Percentiles rank a stretch among this genome's conserved stretches.
These are phyloP conservation scores for Cocos nucifera DNA, from an alignment of 176 grass and related monocot species.

Conservation along the genomic window DNA sequence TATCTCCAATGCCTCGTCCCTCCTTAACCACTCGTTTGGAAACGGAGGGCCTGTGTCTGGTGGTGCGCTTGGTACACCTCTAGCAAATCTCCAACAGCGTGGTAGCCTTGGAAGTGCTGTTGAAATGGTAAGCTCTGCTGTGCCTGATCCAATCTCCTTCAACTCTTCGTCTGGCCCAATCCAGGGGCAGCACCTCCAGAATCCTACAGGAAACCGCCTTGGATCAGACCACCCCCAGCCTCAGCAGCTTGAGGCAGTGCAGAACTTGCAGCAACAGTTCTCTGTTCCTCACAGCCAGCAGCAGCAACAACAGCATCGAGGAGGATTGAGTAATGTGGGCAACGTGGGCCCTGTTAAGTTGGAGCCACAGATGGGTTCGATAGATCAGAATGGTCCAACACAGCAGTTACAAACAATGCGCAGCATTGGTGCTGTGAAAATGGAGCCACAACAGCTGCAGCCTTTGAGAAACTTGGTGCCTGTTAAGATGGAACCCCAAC, in stretches of 20 bases:
- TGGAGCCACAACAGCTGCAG: constrained; percentile 69
- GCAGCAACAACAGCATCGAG: constrained; percentile 32
- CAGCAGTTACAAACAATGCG: constrained; percentile 29
- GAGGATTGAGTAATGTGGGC: constrained; percentile 51
- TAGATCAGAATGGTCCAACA: constrained; percentile 38
- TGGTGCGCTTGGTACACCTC: constrained; percentile 24
- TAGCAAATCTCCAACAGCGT: constrained; percentile 48
- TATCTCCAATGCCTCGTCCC: constrained; percentile 50
- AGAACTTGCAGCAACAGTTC: constrained; percentile 40
- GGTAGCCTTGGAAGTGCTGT: constrained; percentile 28
- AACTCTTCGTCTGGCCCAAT: constrained; percentile 19
- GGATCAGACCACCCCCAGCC: constrained; percentile 34
- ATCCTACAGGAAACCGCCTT: constrained; percentile 36
- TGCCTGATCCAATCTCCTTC: constrained; percentile 47
- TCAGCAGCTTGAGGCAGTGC: constrained; percentile 30
- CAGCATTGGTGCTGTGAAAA: constrained; percentile 30
- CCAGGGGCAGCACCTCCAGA: constrained; percentile 39
- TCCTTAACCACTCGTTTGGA: constrained; percentile 50
- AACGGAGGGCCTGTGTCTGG: constrained; percentile 35
- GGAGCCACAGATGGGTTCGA: constrained; percentile 50
- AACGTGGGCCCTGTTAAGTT: constrained; percentile 53
- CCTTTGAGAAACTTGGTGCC: constrained; percentile 49
- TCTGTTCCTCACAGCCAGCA: constrained; percentile 48
- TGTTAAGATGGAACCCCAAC: constrained; percentile 70
- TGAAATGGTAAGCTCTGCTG: constrained; percentile 24